Base-by-base conservation (phyloP, 2,329 filamentous ascomycete species). In the Sarocladiaceae sp. region DNA sequence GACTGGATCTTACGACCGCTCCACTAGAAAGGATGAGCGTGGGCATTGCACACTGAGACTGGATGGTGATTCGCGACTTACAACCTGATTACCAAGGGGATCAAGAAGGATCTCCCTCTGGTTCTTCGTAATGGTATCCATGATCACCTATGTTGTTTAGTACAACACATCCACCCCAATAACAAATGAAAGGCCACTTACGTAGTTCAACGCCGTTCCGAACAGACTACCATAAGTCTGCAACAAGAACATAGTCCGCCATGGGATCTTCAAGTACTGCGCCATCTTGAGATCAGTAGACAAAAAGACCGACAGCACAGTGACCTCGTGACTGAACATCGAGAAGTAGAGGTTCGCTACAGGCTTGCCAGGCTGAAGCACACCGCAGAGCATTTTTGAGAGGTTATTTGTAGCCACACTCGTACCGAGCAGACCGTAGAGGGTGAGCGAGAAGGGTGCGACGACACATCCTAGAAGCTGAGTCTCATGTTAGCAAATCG, bases 311-410 rank as follows among this genome's bases (percentile, higher is more conserved):
- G 63, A 68, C 54, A 71, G 68, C 10, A 57, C 55, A 25, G 67
- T 62, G 4, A 57, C 59, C 52, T 69, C 68, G 57, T 56, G 64
- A 2, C 65, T 64, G 44, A 65, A 69, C 13, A 65, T 62, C 20
- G 64, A 69, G 59, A 76, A 76, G 58, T 73, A 74, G 63, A 75
- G 69, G 53, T 75, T 73, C 8, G 69, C 69, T 4, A 75, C 56
- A 2, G 66, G 71, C 33, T 60, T 62, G 2, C 66, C 63, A 0
- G 68, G 74, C 50, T 71, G 66, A 52, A 79, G 62, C 29, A 77
- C 74, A 18, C 74, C 76, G 3, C 68, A 75, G 20, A 79, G 59
- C 67, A 78, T 73, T 58, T 79, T 70, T 66, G 44, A 67, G 51
- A 5, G 66, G 65, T 53, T 73, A 66, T 22, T 69, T 59, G 54